These are phyloP conservation scores for Lipomyces spencermartinsiae DNA, from an alignment of 805 yeast genomes.

Conservation along the genomic window DNA sequence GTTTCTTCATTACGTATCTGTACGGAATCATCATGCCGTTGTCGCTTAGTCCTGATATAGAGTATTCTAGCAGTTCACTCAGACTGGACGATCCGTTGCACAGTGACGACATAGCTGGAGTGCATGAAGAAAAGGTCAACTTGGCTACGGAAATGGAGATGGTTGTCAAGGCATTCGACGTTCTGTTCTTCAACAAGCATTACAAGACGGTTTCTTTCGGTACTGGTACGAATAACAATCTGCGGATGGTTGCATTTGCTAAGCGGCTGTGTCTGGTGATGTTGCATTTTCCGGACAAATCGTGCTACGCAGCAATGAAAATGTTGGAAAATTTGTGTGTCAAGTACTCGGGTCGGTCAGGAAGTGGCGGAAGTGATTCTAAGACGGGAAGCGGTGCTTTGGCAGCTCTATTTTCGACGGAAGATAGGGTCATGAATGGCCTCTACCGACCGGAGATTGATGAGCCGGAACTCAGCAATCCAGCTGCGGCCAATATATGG, in stretches of 20 bases:
- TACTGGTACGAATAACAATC: slow-evolving; percentile 43
- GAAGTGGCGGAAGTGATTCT: slow-evolving; percentile 11
- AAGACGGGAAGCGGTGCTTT: slow-evolving; percentile 50
- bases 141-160: slow-evolving; percentile 89
- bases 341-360: slow-evolving; percentile 57
- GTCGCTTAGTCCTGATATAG: slow-evolving; percentile 81
- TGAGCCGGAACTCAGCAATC: slow-evolving; percentile 75
- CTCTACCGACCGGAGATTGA: slow-evolving; percentile 67
- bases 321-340: slow-evolving; percentile 77
- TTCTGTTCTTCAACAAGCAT: slow-evolving; percentile 73
- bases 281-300: slow-evolving; percentile 85
- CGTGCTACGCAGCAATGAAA: slow-evolving; percentile 76
- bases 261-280: slow-evolving; percentile 74
- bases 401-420: slow-evolving; percentile 80
- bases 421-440: slow-evolving; percentile 87
- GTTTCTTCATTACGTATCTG: slow-evolving; percentile 77
- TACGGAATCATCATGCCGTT: slow-evolving; percentile 72
- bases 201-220: slow-evolving; percentile 35
- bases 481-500: slow-evolving; percentile 91
- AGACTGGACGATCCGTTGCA: slow-evolving; percentile 79
- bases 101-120: not conserved
- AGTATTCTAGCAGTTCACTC: slow-evolving; percentile 79
- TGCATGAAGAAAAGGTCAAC: slow-evolving; percentile 61
- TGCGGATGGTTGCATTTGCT: slow-evolving; percentile 72
- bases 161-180: slow-evolving; percentile 75